These are phyloP conservation scores for Xylaria acuta DNA, from an alignment of 495 filamentous ascomycete species.

Conservation along the genomic window DNA sequence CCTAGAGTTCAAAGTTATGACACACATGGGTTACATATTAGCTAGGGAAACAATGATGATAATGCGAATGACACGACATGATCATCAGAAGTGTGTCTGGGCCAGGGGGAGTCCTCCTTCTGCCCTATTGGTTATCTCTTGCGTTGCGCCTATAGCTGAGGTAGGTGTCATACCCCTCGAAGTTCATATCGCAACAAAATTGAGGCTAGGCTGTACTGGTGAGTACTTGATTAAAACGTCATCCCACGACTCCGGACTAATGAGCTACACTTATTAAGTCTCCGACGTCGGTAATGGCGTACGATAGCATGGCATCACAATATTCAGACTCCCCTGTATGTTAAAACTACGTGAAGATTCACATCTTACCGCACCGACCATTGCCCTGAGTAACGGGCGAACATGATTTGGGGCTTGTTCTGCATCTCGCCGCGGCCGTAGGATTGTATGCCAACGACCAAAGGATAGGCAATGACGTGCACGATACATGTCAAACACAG, in stretches of 20 bases:
- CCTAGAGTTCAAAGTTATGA: background rate
- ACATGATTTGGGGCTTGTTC: background rate
- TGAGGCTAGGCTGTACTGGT: too few species aligned
- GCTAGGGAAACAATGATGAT: background rate
- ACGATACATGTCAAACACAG: background rate
- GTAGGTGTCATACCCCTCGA: background rate
- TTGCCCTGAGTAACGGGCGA: background rate
- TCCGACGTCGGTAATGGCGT: background rate
- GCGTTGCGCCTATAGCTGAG: background rate
- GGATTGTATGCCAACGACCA: background rate
- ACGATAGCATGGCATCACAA: background rate
- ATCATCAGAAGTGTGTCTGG: background rate
- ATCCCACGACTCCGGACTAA: background rate
- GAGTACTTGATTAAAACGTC: background rate
- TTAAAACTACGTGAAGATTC: background rate
- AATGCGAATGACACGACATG: background rate
- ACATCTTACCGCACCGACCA: background rate
- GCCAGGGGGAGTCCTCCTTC: background rate
- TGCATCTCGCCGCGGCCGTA: background rate
- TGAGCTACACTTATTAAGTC: background rate
- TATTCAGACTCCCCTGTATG: background rate
- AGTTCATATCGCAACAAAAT: background rate
- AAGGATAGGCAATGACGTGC: background rate
- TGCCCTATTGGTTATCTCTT: background rate
- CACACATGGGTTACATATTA: background rate